Evolutionary conservation across 2,329 filamentous ascomycete genomes (phyloP), one percentile per base, ranked within the genome.

Genomic region (Claviceps quebecensis): DNA sequence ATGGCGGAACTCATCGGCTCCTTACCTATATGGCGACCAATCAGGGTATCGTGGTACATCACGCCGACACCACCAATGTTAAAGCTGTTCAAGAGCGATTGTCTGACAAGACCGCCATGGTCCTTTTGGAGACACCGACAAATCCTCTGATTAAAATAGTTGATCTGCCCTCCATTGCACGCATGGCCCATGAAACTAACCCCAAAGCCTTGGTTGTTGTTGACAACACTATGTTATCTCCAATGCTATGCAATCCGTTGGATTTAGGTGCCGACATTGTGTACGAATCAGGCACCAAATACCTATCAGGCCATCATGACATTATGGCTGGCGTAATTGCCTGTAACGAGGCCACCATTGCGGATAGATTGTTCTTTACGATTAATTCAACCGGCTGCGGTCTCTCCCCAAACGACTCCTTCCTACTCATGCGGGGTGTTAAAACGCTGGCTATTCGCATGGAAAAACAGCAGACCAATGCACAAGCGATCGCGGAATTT

Each of bases 81-180:
- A 82, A 86, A 39, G 77, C 75, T 43, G 87, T 97, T 41, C 73
- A 74, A 58, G 71, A 75, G 14, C 81, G 84, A 5, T 68, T 97
- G 48, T 84, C 75, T 48, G 71, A 76, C 49, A 95, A 93, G 72
- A 98, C 93, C 0, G 80, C 89, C 58, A 95, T 98, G 87, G 88
- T 98, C 1, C 75, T 98, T 39, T 79, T 98, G 23, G 93, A 98
- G 69, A 95, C 90, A 0, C 93, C 94, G 2, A 98, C 93, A 29
- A 98, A 98, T 69, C 94, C 93, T 5, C 73, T 98, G 47, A 97
- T 98, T 75, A 98, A 98, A 72, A 90, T 98, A 59, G 89, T 94
- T 61, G 93, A 98, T 65, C 86, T 98, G 54, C 77, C 84, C 4
- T 75, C 81, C 22, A 94, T 98, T 59, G 81, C 93, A 14, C 74